Evolutionary conservation across 2,329 filamentous ascomycete species (phyloP), one percentile per base, ranked within the genome.

Genomic region (Diaporthe velutina): DNA sequence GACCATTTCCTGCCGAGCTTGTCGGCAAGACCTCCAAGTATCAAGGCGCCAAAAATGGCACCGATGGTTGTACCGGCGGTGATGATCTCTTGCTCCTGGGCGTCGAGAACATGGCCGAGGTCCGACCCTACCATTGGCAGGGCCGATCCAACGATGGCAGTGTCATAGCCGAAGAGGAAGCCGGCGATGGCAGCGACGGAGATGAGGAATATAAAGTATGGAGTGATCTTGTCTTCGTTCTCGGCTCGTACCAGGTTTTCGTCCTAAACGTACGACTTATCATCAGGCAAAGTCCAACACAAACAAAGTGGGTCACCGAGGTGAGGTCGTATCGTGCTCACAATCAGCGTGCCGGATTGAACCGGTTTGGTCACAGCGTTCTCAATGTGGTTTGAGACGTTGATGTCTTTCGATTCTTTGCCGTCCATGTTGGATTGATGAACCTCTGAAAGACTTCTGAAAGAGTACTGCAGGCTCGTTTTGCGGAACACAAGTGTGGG

Each of bases 171-270:
- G 68, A 86, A 85, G 0, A 87, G 78, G 76, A 87, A 87, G 2
- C 87, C 87, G 9, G 87, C 87, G 76, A 88, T 85, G 77, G 87
- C 90, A 15, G 88, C 85, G 6, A 89, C 85, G 3, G 54, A 58
- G 54, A 58, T 35, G 19, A 58, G 54, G 30, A 58, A 58, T n/a
- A 58, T 13, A n/a, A 30, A 45, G 40, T 58, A 58, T 6, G 54
- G 54, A 15, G 54, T 58, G 10, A 25, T 35, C 25, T 71, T 64
- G 28, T 78, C 33, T 73, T 72, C 48, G 76, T 78, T 40, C 76
- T 78, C 33, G 77, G 75, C 12, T 77, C 77, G 52, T 67, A 66
- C 54, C 6, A 58, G 48, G 28, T 73, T 66, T 28, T 50, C 60
- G 71, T 40, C 77, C 77, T 7, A 76, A 35, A n/a, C 30, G 19